Evolutionary conservation across 1,284 basidiomycete genomes (phyloP), one percentile per base, ranked within the genome.

Genomic region (Neolentinus lepideus): DNA sequence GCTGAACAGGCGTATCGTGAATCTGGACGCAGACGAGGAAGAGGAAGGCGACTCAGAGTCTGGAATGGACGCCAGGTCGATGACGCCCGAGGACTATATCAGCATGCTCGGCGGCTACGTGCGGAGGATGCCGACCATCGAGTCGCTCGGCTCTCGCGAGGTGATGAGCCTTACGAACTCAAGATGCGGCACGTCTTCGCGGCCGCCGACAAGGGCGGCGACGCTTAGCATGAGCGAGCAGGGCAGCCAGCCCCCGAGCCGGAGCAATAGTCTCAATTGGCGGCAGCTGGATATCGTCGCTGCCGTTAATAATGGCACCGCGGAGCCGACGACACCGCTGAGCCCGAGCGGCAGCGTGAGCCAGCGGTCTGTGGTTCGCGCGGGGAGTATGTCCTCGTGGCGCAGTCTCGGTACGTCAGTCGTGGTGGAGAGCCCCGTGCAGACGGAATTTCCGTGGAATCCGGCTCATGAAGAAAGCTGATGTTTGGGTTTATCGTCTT

Each of bases 51-150:
- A 36, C 12, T 22, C 19, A 10, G 51, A 52, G 29, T 8, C 6
- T 9, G 24, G 54, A 38, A 33, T 60, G 26, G 58, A 61, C 48
- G 66, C 60, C 11, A 58, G 57, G 12, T 55, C 51, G 24, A 52
- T 63, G 6, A 55, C 51, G 1, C 70, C 75, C 4, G 80, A 81
- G 50, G 77, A 79, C 55, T 75, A 77, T 57, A 69, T 88, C 21
- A 74, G 74, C 19, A 74, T 89, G 53, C 69, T 88, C 52, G 84
- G 85, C 53, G 73, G 77, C 22, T 78, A 75, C 59, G 75, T 89
- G 52, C 75, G 78, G 54, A 82, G 86, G 29, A 88, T 89, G 85
- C 81, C 85, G 31, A 89, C 87, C n/a, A 89, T 89, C 60, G 85
- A 88, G 64, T 83, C 79, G 43, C 73, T 88, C 66, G 85, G 84